Base-by-base conservation (phyloP, 2,329 filamentous ascomycete species). In the Drechslerella stenobrocha region DNA sequence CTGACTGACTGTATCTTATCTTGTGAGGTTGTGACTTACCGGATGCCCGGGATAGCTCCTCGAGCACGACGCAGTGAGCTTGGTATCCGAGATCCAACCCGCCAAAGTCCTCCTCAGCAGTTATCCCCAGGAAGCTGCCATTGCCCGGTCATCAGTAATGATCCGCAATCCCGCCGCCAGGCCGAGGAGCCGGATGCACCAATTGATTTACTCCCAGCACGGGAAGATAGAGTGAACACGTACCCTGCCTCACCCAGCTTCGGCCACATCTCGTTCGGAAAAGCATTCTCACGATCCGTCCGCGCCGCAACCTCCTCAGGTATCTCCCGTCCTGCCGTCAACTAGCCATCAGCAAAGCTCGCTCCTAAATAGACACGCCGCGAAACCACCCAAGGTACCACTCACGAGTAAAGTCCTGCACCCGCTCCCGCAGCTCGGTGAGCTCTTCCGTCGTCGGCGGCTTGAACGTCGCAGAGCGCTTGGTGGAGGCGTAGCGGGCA, bases 11-110 rank as follows among this genome's bases (percentile, higher is more conserved):
- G 37, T 20, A 42, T 20, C 5, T 42, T 11, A 15, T 26, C 13
- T 30, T 18, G 50, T 71, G 15, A 72, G 63, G 37, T n/a, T 44
- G 18, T 6, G 1, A 35, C 64, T 58, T 77, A 77, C 82, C 91
- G 52, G 87, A 92, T 1, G 92, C 92, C 63, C 92, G 83, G 59
- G 88, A 93, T 40, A 98, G 81, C 80, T 97, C 93, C 78, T 98
- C 93, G 84, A 97, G 88, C 45, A 96, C 90, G 4, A 96, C 81
- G 75, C 90, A 95, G 78, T 98, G 93, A 44, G 93, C 92, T 79
- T 97, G 92, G 77, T 97, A 98, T 8, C 93, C 93, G 85, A 97
- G 87, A 0, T 82, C 89, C 45, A 97, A 78, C 1, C 92, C 93
- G 34, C 93, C 93, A 52, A 93, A 90, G 58, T 90, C 87, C 78